Evolutionary conservation across 139 green algal genomes (phyloP).

Genomic region (Marvania coccoides): DNA sequence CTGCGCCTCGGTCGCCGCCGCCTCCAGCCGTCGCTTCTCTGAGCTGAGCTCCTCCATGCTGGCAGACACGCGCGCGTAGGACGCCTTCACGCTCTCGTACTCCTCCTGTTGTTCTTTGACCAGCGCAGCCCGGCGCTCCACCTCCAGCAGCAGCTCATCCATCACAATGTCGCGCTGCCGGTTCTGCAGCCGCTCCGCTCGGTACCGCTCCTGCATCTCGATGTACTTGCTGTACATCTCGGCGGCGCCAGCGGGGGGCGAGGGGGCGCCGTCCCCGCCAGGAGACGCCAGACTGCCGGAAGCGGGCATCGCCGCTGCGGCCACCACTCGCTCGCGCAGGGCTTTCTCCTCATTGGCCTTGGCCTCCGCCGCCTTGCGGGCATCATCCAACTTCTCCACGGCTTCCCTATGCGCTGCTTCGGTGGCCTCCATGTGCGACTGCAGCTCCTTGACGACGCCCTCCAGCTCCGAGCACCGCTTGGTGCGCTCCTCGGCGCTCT

Average conservation of each 20-base stretch:
- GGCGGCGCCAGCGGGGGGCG: neutral
- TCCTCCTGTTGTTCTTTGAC: slow-evolving; percentile 38
- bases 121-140: slow-evolving; percentile 37
- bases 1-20: slow-evolving; percentile 1
- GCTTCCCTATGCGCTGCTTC: slow-evolving; percentile 12
- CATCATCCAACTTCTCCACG: slow-evolving; percentile 9
- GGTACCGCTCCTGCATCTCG: slow-evolving; percentile 18
- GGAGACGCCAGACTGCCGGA: neutral
- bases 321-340: slow-evolving; percentile 24
- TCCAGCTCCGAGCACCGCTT: slow-evolving; percentile 38
- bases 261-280: neutral
- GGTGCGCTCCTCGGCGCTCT: slow-evolving; percentile 30
- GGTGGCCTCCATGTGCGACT: slow-evolving; percentile 29
- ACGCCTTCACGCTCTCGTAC: slow-evolving; percentile 33
- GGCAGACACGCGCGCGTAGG: slow-evolving; percentile 18
- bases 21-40: slow-evolving; percentile 23
- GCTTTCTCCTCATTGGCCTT: slow-evolving; percentile 22
- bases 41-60: slow-evolving; percentile 13
- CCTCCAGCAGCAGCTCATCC: slow-evolving; percentile 38
- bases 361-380: slow-evolving; percentile 3
- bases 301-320: slow-evolving; percentile 16
- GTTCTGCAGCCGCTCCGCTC: slow-evolving; percentile 21
- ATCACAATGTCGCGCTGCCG: slow-evolving; percentile 37
- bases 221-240: slow-evolving; percentile 40
- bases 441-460: slow-evolving; percentile 40